These are phyloP conservation scores for Collybia sp. DNA, from an alignment of 768 basidiomycete genomes.

Conservation along the genomic window DNA sequence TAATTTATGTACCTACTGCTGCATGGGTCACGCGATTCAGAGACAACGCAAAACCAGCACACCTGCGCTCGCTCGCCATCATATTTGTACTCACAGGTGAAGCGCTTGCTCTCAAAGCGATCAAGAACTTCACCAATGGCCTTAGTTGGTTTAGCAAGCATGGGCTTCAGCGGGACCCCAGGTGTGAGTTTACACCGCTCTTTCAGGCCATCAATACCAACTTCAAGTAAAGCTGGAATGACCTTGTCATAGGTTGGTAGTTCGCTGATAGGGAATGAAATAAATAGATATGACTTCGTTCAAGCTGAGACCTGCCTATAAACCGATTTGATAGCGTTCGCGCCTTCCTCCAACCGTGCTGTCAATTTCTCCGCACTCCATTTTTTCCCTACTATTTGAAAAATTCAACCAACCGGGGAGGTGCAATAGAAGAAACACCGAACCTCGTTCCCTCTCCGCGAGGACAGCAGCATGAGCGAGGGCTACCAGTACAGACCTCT, in stretches of 20 bases:
- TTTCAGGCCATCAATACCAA: slow-evolving; percentile 66
- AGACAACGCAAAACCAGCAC: slow-evolving; percentile 2
- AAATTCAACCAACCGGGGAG: slow-evolving; percentile 4
- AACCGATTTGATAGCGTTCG: slow-evolving; percentile 78
- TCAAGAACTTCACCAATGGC: slow-evolving; percentile 97
- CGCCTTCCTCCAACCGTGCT: slow-evolving; percentile 68
- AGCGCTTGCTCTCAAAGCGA: slow-evolving; percentile 90
- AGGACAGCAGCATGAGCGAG: slow-evolving; percentile 87
- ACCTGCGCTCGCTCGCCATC: slow-evolving; percentile 97
- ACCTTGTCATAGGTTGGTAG: slow-evolving; percentile 90
- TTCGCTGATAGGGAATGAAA: slow-evolving; percentile 51
- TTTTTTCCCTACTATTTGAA: slow-evolving; percentile 58
- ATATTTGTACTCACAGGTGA: slow-evolving; percentile 99
- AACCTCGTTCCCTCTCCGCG: slow-evolving; percentile 67
- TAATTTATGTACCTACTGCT: slow-evolving; percentile 72
- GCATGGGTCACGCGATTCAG: background rate
- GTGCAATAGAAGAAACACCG: slow-evolving; percentile 8
- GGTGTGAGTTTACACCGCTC: slow-evolving; percentile 88
- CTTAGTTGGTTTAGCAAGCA: slow-evolving; percentile 99
- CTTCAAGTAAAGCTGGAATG: slow-evolving; percentile 81
- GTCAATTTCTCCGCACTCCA: slow-evolving; percentile 72
- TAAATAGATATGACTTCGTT: slow-evolving; percentile 3
- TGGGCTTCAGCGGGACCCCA: slow-evolving; percentile 95
- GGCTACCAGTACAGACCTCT: slow-evolving; percentile 93
- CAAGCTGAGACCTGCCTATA: slow-evolving; percentile 65